Evolutionary conservation across 78 protist species (phyloP).

Genomic region (Dictyostelium firmibasis): DNA sequence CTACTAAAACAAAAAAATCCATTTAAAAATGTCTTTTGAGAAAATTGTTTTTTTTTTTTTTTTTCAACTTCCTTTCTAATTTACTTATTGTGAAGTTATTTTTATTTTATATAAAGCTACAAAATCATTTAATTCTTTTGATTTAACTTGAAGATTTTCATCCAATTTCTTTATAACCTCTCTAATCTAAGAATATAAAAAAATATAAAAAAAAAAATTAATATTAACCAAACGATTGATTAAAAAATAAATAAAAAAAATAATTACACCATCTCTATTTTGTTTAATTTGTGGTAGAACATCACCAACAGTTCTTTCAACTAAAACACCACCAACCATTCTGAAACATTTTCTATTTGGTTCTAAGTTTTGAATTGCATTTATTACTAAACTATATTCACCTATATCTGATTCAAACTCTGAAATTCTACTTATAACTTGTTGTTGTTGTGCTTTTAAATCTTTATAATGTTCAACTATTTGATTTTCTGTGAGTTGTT

Average conservation of each 20-base stretch:
- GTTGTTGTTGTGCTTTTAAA: constrained; percentile 43
- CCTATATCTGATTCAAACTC: constrained; percentile 55
- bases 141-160: constrained; percentile 36
- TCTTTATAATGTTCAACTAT: constrained; percentile 49
- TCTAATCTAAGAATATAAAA: constrained; percentile 21
- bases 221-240: not conserved
- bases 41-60: not conserved
- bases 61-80: not conserved
- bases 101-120: constrained; percentile 59
- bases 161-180: constrained; percentile 48
- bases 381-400: constrained; percentile 70
- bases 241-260: not conserved
- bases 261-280: constrained; percentile 74
- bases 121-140: constrained; percentile 63
- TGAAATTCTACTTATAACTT: constrained; percentile 55
- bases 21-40: no score
- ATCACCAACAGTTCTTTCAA: constrained; percentile 79
- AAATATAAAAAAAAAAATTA: not conserved
- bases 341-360: constrained; percentile 78
- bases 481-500: constrained; percentile 40
- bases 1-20: not conserved
- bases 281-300: constrained; percentile 63
- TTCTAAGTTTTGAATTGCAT: constrained; percentile 59
- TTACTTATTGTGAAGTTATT: not conserved
- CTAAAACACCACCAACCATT: constrained; percentile 82